A percentile compares a stretch with the other conserved stretches of the same genome.
These are phyloP conservation scores for Candida sanyiensis DNA, from an alignment of 805 yeast species.

Conservation along the genomic window DNA sequence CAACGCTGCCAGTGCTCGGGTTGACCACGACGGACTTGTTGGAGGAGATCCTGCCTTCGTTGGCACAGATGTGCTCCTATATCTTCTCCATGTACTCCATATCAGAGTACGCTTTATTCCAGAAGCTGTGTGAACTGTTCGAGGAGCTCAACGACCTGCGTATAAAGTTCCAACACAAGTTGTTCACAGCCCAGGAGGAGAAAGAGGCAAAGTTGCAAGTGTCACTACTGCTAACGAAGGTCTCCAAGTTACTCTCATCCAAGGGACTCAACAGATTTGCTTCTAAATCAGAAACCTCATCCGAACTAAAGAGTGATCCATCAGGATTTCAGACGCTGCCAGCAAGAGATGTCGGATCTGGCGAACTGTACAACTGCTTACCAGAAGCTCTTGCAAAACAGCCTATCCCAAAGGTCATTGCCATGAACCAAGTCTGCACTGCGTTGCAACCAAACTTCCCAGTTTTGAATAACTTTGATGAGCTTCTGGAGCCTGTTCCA, in stretches of 20 bases:
- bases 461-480: conserved; percentile 29
- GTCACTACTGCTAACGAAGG: conserved; percentile 46
- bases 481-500: conserved; percentile 39
- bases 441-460: conserved; percentile 76
- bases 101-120: conserved; percentile 61
- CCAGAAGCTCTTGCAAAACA: conserved; percentile 22
- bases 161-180: conserved; percentile 42
- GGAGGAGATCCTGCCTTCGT: conserved; percentile 53
- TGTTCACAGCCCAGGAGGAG: conserved; percentile 51
- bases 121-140: conserved; percentile 48
- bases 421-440: conserved; percentile 61
- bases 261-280: conserved; percentile 31
- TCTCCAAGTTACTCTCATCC: conserved; percentile 54
- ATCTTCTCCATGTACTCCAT: conserved; percentile 65
- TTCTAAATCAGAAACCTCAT: conserved; percentile 18
- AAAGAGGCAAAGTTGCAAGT: conserved; percentile 44
- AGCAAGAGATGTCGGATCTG: conserved; percentile 56
- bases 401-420: conserved; percentile 51
- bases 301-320: conserved; percentile 37
- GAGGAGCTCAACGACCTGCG: conserved; percentile 53
- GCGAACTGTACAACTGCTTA: conserved; percentile 44
- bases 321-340: conserved; percentile 64
- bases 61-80: conserved; percentile 55
- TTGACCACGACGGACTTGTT: conserved; percentile 39
- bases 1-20: conserved; percentile 50